Conservation (phyloP, 2,329 filamentous ascomycete species). For the Paraconiothyrium sp. region DNA sequence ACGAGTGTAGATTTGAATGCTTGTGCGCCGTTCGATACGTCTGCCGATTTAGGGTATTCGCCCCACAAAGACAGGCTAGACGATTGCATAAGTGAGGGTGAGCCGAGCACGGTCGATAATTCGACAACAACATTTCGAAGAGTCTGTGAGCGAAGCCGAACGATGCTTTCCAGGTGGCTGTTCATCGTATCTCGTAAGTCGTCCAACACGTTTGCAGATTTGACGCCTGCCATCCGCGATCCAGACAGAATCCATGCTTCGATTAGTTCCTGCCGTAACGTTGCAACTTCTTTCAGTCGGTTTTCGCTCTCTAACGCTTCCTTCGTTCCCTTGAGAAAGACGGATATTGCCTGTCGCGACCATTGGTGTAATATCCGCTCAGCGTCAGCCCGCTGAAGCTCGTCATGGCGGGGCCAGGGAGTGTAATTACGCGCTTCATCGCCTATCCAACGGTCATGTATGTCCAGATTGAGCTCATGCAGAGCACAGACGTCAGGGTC, state of each 20-base stretch:
- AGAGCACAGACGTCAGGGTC: conserved; percentile 72
- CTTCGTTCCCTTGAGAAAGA: conserved; percentile 66
- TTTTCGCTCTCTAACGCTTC: conserved; percentile 67
- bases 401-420: conserved; percentile 85
- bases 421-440: conserved; percentile 86
- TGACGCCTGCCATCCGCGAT: conserved; percentile 70
- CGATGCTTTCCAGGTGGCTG: conserved; percentile 68
- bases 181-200: conserved; percentile 75
- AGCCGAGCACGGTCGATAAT: conserved; percentile 68
- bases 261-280: conserved; percentile 74
- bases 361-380: conserved; percentile 52
- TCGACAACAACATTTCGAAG: conserved; percentile 72
- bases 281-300: conserved; percentile 74
- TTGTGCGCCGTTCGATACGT: conserved; percentile 71
- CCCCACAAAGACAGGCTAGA: conserved; percentile 73
- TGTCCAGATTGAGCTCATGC: conserved; percentile 77
- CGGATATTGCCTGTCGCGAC: conserved; percentile 51
- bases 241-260: conserved; percentile 79
- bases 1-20: conserved; percentile 75
- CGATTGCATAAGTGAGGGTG: conserved; percentile 56
- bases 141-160: conserved; percentile 70
- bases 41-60: conserved; percentile 68
- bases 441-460: conserved; percentile 81
- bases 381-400: conserved; percentile 58
- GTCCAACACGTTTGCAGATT: conserved; percentile 74